Evolutionary conservation across 148 eudicot species (phyloP).

Genomic region (Nepenthes gracilis): DNA sequence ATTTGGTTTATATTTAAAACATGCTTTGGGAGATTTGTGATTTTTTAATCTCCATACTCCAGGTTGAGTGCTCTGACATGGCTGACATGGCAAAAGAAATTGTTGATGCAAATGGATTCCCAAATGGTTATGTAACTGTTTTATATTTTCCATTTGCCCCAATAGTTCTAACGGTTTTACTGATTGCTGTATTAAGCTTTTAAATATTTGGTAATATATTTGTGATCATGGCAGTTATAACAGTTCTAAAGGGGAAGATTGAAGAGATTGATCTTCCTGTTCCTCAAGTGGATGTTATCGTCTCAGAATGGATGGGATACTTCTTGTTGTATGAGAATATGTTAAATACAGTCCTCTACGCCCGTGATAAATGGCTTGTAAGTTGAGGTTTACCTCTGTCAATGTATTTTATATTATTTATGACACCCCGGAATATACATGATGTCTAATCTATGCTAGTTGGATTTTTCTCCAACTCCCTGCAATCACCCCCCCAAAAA

Average conservation of each 20-base stretch:
- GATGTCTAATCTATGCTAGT: too few species aligned
- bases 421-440: too few species aligned
- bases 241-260: conserved; percentile 87
- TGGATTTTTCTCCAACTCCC: too few species aligned
- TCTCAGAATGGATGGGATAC: conserved; percentile 99
- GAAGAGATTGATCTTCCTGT: conserved; percentile 96
- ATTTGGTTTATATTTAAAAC: too few species aligned
- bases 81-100: conserved; percentile 92
- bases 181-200: background rate
- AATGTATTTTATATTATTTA: background rate
- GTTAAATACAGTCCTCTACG: conserved; percentile 89
- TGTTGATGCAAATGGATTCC: conserved; percentile 65
- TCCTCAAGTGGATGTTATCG: conserved; percentile 78
- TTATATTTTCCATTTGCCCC: too few species aligned
- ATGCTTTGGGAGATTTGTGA: too few species aligned
- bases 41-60: conserved; percentile 2
- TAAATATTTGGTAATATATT: conserved; percentile 6
- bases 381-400: conserved; percentile 14
- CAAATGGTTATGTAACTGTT: conserved; percentile 44
- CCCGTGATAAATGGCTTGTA: conserved; percentile 99
- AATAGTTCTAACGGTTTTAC: conserved; percentile 2
- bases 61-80: conserved; percentile 99
- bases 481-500: too few species aligned
- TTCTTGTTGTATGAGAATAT: conserved; percentile 87
- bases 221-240: conserved; percentile 47